A percentile compares a stretch with the other conserved stretches of the same genome.
Evolutionary conservation across 352 stramenopile genomes (phyloP).

Genomic region (Elongisporangium prolatum): DNA sequence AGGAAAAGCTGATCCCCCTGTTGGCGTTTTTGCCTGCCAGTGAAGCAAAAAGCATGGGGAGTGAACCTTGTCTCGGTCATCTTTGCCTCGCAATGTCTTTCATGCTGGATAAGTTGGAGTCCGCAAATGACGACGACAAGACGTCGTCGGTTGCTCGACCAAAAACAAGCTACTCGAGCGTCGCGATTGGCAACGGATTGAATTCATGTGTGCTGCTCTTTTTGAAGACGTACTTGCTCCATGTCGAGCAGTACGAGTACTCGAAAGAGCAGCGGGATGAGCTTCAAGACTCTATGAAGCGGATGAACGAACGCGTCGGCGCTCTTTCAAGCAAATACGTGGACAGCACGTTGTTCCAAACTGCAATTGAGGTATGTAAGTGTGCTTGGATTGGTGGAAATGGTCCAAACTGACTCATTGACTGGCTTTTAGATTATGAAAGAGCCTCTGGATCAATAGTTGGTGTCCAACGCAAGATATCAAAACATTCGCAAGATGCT

Average conservation of each 20-base stretch:
- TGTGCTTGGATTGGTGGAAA: no score
- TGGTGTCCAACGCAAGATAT: neutral
- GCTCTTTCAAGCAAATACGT: neutral
- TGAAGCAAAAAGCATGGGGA: slow-evolving; percentile 44
- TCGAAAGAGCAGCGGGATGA: slow-evolving; percentile 31
- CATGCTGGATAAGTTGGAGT: slow-evolving; percentile 41
- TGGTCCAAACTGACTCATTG: neutral
- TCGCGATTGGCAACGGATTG: slow-evolving; percentile 28
- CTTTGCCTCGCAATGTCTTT: slow-evolving; percentile 64
- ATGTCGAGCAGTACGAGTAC: slow-evolving; percentile 41
- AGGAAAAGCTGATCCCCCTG: slow-evolving; percentile 56
- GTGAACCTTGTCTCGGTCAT: slow-evolving; percentile 46
- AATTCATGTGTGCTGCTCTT: slow-evolving; percentile 54
- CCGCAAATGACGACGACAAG: slow-evolving; percentile 5
- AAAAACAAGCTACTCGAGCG: neutral
- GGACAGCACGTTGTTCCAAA: neutral
- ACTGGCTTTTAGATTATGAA: neutral
- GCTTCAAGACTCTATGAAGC: neutral
- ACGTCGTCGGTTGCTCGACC: neutral
- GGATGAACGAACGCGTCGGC: neutral
- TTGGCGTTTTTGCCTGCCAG: slow-evolving; percentile 33
- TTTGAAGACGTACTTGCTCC: slow-evolving; percentile 58
- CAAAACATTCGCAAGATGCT: neutral
- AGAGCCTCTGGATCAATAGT: neutral
- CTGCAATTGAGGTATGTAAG: neutral